These are phyloP conservation scores for Xylaria venustula DNA, from an alignment of 495 filamentous ascomycete species.

Conservation along the genomic window DNA sequence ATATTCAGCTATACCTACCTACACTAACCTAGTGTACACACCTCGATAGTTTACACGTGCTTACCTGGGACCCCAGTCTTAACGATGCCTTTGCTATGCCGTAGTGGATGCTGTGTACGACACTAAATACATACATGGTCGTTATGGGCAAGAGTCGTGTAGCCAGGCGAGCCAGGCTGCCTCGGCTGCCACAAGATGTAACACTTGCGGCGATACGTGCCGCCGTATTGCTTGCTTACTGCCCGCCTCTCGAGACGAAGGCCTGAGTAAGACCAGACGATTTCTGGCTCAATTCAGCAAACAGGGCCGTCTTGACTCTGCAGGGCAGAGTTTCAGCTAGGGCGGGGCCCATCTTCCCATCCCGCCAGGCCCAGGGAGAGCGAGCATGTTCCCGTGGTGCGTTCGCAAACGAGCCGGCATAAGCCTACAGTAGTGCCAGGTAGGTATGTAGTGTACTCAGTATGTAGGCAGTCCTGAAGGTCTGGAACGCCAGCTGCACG, in stretches of 20 bases:
- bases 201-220: not conserved
- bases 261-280: slow-evolving; percentile 6
- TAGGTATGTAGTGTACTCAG: not conserved
- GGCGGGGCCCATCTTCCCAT: slow-evolving; percentile 4
- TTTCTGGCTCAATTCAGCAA: slow-evolving; percentile 9
- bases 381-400: not conserved
- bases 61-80: not conserved
- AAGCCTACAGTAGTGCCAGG: too few relatives aligned
- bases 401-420: not conserved
- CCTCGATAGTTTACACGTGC: not conserved
- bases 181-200: not conserved
- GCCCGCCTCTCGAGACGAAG: not conserved
- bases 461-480: too few relatives aligned
- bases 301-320: not conserved
- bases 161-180: too few relatives aligned
- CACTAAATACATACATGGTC: too few relatives aligned
- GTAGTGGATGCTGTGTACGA: not conserved
- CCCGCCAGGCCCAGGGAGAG: not conserved
- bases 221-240: slow-evolving; percentile 1
- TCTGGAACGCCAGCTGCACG: slow-evolving; percentile 14
- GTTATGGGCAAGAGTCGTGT: too few relatives aligned
- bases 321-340: slow-evolving; percentile 13
- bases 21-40: too few relatives aligned
- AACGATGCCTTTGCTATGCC: not conserved
- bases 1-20: too few relatives aligned